These are phyloP conservation scores for Malassezia yamatoensis DNA, from an alignment of 1,284 basidiomycete genomes.

Conservation along the genomic window DNA sequence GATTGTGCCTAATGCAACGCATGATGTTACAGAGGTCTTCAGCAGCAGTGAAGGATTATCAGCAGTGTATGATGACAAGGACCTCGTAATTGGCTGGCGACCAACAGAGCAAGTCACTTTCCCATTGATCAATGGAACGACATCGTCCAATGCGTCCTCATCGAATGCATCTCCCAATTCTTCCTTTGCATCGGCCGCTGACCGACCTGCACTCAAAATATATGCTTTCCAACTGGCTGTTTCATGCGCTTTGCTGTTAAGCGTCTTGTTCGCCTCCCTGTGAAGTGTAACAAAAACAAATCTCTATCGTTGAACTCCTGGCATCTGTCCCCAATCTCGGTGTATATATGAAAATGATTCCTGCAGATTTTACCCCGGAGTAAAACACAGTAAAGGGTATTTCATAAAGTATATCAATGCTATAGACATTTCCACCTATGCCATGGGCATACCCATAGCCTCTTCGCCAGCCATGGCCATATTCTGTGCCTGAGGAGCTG, in stretches of 20 bases:
- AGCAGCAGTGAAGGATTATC: slow-evolving; percentile 3
- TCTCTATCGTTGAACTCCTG: too few species aligned
- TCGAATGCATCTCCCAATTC: neutral
- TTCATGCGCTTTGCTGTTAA: too few species aligned
- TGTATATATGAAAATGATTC: too few species aligned
- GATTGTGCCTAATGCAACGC: neutral
- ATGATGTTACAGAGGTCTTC: slow-evolving; percentile 4
- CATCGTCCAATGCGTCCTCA: neutral
- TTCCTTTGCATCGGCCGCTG: neutral
- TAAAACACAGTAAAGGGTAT: too few species aligned
- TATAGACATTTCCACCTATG: neutral
- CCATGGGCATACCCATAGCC: slow-evolving; percentile 5
- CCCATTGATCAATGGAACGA: neutral
- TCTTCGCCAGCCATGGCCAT: slow-evolving; percentile 18
- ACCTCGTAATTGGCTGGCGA: slow-evolving; percentile 2
- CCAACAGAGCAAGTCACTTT: neutral
- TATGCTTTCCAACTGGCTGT: too few species aligned
- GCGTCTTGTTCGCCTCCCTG: too few species aligned
- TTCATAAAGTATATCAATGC: neutral
- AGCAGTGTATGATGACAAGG: neutral
- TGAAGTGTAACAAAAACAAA: neutral
- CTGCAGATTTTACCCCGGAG: too few species aligned
- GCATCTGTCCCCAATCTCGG: too few species aligned
- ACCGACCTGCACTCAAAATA: neutral
- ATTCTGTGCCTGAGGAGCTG: slow-evolving; percentile 8